These are phyloP conservation scores for Rhododendron ovatum DNA, from an alignment of 148 eudicot genomes.

Conservation along the genomic window DNA sequence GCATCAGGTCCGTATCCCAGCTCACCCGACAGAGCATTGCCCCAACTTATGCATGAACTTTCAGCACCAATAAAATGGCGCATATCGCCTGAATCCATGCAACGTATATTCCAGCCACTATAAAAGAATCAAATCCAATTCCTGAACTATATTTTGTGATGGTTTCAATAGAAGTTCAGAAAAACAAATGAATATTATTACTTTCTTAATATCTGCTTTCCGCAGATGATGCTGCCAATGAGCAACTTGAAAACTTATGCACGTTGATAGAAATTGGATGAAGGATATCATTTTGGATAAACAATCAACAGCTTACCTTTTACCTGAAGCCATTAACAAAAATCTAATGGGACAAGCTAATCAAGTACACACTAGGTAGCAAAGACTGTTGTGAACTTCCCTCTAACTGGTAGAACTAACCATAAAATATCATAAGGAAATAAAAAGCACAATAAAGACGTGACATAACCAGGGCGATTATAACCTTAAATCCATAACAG, in stretches of 20 bases:
- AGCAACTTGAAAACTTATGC: not conserved
- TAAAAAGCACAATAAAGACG: not conserved
- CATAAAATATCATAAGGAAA: not conserved
- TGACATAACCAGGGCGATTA: not conserved
- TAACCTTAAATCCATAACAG: conserved; percentile 91
- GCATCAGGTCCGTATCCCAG: conserved; percentile 77
- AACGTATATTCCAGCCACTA: conserved; percentile 90
- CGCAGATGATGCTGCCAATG: not conserved
- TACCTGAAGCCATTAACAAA: not conserved
- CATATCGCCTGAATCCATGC: conserved; percentile 89
- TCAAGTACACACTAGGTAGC: not conserved
- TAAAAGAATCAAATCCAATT: not conserved
- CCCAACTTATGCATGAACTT: conserved; percentile 96
- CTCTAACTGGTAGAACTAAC: not conserved
- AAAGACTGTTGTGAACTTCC: no score
- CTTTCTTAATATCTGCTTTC: not conserved
- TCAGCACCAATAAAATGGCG: conserved; percentile 97
- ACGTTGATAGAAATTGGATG: not conserved
- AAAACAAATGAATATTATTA: not conserved
- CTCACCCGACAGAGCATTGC: conserved; percentile 83
- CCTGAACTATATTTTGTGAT: not conserved
- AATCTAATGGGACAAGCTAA: not conserved
- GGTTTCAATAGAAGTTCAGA: not conserved
- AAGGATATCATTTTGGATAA: not conserved
- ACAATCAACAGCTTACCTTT: not conserved